Base-by-base conservation (phyloP, 305 asterid genomes). In the Ilex paraguariensis region DNA sequence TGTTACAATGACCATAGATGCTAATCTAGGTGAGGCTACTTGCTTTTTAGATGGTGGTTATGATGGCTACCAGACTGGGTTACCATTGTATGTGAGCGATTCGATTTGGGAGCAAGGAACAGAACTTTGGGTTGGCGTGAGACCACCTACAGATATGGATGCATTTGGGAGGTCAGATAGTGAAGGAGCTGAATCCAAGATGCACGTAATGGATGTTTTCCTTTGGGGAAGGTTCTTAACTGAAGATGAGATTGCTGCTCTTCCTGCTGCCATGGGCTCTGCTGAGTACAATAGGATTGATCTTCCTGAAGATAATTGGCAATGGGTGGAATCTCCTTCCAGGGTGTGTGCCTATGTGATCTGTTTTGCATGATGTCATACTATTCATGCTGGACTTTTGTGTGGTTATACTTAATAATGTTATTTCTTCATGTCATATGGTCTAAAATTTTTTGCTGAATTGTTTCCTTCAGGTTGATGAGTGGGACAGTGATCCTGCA, bases 81-180 rank as follows among this genome's bases (percentile, higher is more conserved):
- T 94, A 57, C 99, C 99, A 45, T 95, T 94, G 70, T 79, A 73
- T 48, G 74, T 87, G 67, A 95, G 90, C 15, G 80, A 77, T 69
- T 77, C 91, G 77, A 69, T 91, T 64, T 94, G 99, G 99, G 98
- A 91, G 73, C 90, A 75, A 78, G 91, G 87, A 66, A 85, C 99
- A n/a, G 99, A 94, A 54, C 80, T 82, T 71, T 91, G 96, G 96
- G 76, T 94, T 62, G 99, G 99, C 57, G 77, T 85, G 67, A 82
- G 98, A 65, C 99, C 99, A 36, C 96, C 96, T 30, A 81, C 77
- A 7, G 99, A 91, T 84, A 70, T 91, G 81, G 98, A 94, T 72
- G 96, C 99, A 46, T 94, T 91, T 60, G 99, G 98, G 80, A 86
- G 99, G 82, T 91, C 99, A n/a, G 99, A 94, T 70, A 94, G 99